Evolutionary conservation across 1,139 yeast genomes (phyloP), one percentile per base, ranked within the genome.

Genomic region (Groenewaldozyma sp.): DNA sequence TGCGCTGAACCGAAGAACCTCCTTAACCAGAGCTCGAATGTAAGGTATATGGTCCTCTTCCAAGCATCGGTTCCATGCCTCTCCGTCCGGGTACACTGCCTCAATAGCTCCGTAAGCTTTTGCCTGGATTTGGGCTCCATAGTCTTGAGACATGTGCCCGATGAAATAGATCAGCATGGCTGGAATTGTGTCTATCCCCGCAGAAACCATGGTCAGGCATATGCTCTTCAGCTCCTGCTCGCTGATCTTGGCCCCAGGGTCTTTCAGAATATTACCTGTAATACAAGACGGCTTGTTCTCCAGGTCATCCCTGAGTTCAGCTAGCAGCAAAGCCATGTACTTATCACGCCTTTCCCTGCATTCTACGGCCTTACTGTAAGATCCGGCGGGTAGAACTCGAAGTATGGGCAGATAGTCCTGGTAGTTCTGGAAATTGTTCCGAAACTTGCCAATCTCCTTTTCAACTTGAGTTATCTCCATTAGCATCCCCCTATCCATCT

Each of bases 101-200:
- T 68, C 37, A 3, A 78, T 56, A 32, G 63, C 65, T 0, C 48
- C 35, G 31, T 60, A 59, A 0, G 74, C 76, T 31, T 48, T 51
- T 9, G 62, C 54, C 51, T 78, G 84, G 16, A 74, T 52, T 1
- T 42, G 45, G 3, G 60, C 58, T 1, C 81, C 80, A 38, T 59
- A 52, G 2, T 73, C 67, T 26, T 70, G 73, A 1, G 81, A 69
- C 39, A 82, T 60, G 37, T 76, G 80, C 0, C 84, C 84, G 45
- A 80, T 53, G 11, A 79, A 66, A 48, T 76, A 76, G 46, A 73
- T 71, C 41, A 81, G 62, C 40, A 74, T 79, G 24, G 80, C 64
- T 0, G 88, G 81, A 0, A 81, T 74, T 44, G 82, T 82, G 53
- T 82, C 91, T 26, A 82, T 60, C 0, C 93, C 93, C 3, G 91